A percentile compares a stretch with the other conserved stretches of the same genome.
Evolutionary conservation across 257 asterid species (phyloP).

Genomic region (Solanum bulbocastanum): DNA sequence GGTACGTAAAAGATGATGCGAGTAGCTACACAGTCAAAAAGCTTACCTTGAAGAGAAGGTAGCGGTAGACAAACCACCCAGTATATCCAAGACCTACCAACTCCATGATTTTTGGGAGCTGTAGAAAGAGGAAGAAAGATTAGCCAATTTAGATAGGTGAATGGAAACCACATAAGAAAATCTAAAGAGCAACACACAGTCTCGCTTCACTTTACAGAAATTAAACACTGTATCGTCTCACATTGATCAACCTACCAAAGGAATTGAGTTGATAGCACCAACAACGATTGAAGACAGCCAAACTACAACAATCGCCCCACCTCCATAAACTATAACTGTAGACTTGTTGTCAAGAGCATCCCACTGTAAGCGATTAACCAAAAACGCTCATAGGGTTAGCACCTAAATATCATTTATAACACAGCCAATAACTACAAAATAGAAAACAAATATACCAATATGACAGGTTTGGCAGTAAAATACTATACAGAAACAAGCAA

Average conservation of each 20-base stretch:
- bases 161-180: neutral
- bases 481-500: neutral
- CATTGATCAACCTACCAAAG: constrained; percentile 53
- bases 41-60: constrained; percentile 93
- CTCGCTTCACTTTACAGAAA: neutral
- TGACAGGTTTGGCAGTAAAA: neutral
- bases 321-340: constrained; percentile 68
- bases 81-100: constrained; percentile 94
- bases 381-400: neutral
- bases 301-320: constrained; percentile 70
- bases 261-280: constrained; percentile 84
- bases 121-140: constrained; percentile 5
- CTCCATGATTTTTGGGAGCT: constrained; percentile 98
- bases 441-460: neutral
- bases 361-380: constrained; percentile 39
- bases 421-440: neutral
- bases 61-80: constrained; percentile 98
- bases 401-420: neutral
- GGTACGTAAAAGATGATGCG: neutral
- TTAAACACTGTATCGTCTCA: neutral
- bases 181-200: neutral
- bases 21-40: neutral
- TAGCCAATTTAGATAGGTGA: neutral
- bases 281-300: constrained; percentile 77
- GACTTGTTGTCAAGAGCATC: constrained; percentile 92